Base-by-base conservation (phyloP, 1,139 yeast species). In the Suhomyces coccinellae region DNA sequence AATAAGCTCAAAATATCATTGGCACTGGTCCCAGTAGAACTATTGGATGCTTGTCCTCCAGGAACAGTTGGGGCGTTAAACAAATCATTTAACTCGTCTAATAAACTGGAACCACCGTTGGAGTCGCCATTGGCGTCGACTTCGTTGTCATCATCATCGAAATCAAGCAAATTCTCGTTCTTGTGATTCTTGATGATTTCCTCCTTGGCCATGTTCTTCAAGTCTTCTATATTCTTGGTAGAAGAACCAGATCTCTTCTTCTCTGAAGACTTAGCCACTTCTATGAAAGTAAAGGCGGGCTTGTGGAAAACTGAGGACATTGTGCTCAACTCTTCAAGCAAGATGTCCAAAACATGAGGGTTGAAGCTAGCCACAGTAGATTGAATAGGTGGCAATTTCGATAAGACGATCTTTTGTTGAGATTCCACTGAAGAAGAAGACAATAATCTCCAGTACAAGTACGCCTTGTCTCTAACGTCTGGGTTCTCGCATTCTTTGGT, bases 381-480 rank as follows among this genome's bases (percentile, higher is more conserved):
- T 36, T 81, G 79, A 46, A 91, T 80, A 9, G 83, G 80, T 7
- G 96, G 96, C 46, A 86, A 69, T 50, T 79, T 80, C 10, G 83
- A 73, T 47, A 85, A 66, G 24, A 85, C 71, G 38, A 87, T 75
- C 44, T 77, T 73, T 55, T 77, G 62, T 40, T 76, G 77, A 26
- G 73, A 59, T 5, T 67, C 74, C 4, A 64, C 57, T 7, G 78
- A 65, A 1, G 69, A 59, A 1, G 69, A 58, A 0, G 97, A 88
- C 47, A 93, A 73, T 47, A 95, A 73, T 61, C 99, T 82, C 98
- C 98, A 93, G 67, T 90, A 93, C 43, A 93, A 79, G 66, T 85
- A 93, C 0, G 97, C 97, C 67, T 93, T 82, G 66, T 93, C 99
- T 58, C 98, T 80, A 33, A 93, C 87, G 64, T 93, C 99, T 2